phyloP scores from a whole-genome alignment of 2,329 filamentous ascomycete genomes.

The Ascochyta pisi region DNA sequence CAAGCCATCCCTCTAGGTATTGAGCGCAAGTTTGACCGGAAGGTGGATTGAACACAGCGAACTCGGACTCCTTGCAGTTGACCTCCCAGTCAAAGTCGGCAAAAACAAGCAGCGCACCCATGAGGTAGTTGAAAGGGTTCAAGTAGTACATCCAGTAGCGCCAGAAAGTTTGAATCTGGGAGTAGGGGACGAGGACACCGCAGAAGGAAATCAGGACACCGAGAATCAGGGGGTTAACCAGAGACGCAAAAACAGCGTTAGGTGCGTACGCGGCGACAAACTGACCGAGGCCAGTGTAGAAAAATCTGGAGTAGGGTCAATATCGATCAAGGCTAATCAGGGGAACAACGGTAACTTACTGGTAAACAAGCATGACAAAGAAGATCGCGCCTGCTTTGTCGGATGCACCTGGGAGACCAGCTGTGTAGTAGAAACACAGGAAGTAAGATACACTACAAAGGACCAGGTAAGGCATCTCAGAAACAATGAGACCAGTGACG shows the following conservation, averaged over 20 bases:
- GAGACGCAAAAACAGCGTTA: conserved; percentile 60
- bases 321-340: not conserved
- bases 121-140: conserved; percentile 54
- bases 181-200: conserved; percentile 69
- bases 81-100: conserved; percentile 53
- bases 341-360: conserved; percentile 63
- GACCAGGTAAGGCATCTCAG: conserved; percentile 72
- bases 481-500: conserved; percentile 71
- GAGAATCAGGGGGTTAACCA: conserved; percentile 49
- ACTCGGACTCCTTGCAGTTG: conserved; percentile 45
- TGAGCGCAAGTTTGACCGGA: conserved; percentile 62
- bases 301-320: conserved; percentile 1
- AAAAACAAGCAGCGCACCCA: conserved; percentile 50
- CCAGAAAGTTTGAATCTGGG: conserved; percentile 74
- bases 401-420: conserved; percentile 42
- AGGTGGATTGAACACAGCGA: conserved; percentile 57
- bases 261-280: conserved; percentile 58
- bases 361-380: conserved; percentile 63
- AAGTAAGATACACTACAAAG: conserved; percentile 68
- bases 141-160: conserved; percentile 52
- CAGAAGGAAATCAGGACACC: conserved; percentile 35
- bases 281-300: conserved; percentile 60
- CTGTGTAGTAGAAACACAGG: conserved; percentile 69
- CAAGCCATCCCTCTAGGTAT: conserved; percentile 63
- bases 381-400: conserved; percentile 62